A percentile compares a stretch with the other conserved stretches of the same genome.
Conservation (phyloP, 331 rosid genomes). For the Quercus lobata region DNA sequence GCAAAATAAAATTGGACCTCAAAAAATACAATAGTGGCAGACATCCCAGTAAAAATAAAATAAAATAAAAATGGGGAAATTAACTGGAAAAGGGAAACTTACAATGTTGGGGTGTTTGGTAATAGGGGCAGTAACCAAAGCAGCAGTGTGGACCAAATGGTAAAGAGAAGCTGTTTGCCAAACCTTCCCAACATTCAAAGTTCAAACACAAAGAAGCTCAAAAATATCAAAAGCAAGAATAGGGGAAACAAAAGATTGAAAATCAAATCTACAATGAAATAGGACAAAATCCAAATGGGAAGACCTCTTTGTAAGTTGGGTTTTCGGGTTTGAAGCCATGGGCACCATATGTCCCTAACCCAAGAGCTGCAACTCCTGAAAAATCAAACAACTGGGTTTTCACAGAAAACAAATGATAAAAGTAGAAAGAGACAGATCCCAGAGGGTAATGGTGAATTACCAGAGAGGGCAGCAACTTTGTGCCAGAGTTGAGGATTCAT, state of each 20-base stretch:
- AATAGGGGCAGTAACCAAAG: conserved; percentile 72
- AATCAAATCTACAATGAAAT: conserved; percentile 18
- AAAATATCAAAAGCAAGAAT: background rate
- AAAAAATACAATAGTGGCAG: background rate
- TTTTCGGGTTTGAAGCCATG: conserved; percentile 81
- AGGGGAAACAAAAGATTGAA: background rate
- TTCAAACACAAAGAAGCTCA: background rate
- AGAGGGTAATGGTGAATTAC: conserved; percentile 20
- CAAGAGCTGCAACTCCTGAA: conserved; percentile 84
- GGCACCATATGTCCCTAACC: conserved; percentile 87
- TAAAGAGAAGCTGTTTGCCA: conserved; percentile 96
- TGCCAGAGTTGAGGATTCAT: conserved; percentile 78
- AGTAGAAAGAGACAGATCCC: background rate
- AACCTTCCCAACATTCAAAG: conserved; percentile 43
- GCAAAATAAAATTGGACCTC: background rate
- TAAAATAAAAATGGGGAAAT: background rate
- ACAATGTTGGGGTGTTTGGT: conserved; percentile 69
- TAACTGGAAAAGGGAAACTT: conserved; percentile 25
- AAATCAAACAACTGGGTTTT: conserved; percentile 3
- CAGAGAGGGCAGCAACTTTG: conserved; percentile 84
- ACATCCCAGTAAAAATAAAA: background rate
- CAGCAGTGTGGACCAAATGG: conserved; percentile 91
- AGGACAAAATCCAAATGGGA: conserved; percentile 6
- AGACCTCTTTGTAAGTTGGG: conserved; percentile 72
- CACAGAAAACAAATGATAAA: background rate